Evolutionary conservation across 495 filamentous ascomycete species (phyloP), one percentile per base, ranked within the genome.

Genomic region (Coniosporium apollinis): DNA sequence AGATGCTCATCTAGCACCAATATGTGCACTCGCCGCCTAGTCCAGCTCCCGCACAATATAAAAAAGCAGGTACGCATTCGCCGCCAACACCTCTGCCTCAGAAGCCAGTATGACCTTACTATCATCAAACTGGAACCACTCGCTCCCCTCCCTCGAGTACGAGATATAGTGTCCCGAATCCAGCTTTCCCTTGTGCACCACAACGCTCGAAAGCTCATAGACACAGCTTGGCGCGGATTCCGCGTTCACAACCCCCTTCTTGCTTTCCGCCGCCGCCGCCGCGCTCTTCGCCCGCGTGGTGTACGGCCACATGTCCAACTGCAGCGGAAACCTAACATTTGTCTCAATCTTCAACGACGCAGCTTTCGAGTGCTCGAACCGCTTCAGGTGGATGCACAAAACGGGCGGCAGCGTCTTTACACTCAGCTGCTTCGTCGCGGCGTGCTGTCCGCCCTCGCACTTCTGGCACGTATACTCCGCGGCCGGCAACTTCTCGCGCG

Each of bases 121-220:
- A 54, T 94, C 86, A 44, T 94, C 84, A 61, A 93, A 92, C 19
- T 72, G 65, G 50, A 86, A 84, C 86, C 86, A 94, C 70, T 87
- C 74, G 33, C 79, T 73, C 16, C 77, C 79, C 33, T 80, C 73
- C 15, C 81, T 62, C 32, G 76, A 80, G 55, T 87, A 94, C n/a
- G 72, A 75, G 39, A 82, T 72, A 52, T 94, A 94, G 50, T 94
- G 86, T 0, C 86, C 81, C 24, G 81, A 76, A 44, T 92, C 82
- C 38, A 93, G 79, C 48, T 82, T 79, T 10, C 85, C 86, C 22
- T 76, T 72, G 48, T 93, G 86, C 33, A 87, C 82, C 13, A 93
- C 73, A 3, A 89, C 86, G 34, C 77, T 79, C 25, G 81, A 65
- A 4, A 94, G 62, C 42, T 89, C 82, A 53, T 92, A 94, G 6